phyloP scores from a whole-genome alignment of 345 rosid genomes.

The Populus ilicifolia region DNA sequence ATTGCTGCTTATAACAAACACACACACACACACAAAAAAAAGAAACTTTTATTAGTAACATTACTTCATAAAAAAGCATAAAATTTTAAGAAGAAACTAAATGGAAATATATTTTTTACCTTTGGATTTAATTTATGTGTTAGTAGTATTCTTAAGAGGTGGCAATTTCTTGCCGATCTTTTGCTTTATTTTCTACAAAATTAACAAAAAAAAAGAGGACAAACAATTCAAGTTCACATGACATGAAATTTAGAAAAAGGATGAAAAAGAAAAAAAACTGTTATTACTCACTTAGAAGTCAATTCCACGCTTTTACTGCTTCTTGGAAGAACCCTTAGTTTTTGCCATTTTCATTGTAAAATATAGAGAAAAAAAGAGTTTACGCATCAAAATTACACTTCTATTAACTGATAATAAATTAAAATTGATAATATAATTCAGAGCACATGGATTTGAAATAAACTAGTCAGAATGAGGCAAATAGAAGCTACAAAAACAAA shows the following conservation, averaged over 20 bases:
- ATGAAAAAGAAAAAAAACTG: background rate
- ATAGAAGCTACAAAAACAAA: background rate
- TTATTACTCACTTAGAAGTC: constrained; percentile 64
- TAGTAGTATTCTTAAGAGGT: constrained; percentile 80
- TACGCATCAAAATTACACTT: background rate
- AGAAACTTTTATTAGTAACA: background rate
- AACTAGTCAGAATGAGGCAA: background rate
- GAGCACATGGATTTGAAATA: background rate
- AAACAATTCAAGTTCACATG: background rate
- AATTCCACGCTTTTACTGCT: constrained; percentile 75
- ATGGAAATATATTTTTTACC: constrained; percentile 32
- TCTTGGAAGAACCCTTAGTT: constrained; percentile 61
- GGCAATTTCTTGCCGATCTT: constrained; percentile 89
- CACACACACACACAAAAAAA: too few species aligned
- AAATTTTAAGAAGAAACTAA: background rate
- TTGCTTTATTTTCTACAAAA: constrained; percentile 77
- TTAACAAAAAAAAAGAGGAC: background rate
- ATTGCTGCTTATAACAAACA: constrained; percentile 50
- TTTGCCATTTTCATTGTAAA: constrained; percentile 45
- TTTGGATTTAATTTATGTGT: constrained; percentile 83
- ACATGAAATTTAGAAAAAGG: background rate
- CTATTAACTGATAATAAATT: too few species aligned
- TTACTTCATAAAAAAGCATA: background rate
- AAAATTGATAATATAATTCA: background rate
- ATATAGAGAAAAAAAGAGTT: background rate